A percentile compares a stretch with the other conserved stretches of the same genome.
Conservation (phyloP, 1,284 basidiomycete genomes). For the Marasmius tenuissimus region DNA sequence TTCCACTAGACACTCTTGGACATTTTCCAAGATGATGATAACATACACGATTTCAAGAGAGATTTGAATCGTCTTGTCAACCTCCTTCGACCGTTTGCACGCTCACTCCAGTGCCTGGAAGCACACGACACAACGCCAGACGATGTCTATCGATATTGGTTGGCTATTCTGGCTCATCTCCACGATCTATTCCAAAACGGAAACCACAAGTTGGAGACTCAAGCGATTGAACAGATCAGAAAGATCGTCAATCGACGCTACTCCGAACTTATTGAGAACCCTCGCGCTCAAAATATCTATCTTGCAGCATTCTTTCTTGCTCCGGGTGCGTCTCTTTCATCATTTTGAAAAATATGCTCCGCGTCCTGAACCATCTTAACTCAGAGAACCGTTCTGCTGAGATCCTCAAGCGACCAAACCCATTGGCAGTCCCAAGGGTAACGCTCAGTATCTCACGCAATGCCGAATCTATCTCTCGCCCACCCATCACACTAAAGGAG, state of each 20-base stretch:
- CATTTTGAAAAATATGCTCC: not conserved
- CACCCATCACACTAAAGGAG: not conserved
- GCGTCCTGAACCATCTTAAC: not conserved
- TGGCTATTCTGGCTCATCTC: conserved; percentile 20
- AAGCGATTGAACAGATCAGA: conserved; percentile 21
- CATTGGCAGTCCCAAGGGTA: conserved; percentile 6
- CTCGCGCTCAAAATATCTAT: conserved; percentile 20
- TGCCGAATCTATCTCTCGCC: not conserved
- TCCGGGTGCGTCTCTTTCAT: conserved; percentile 18
- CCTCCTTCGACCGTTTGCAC: conserved; percentile 20
- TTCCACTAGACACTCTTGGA: not conserved
- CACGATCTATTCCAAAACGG: conserved; percentile 16
- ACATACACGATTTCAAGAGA: not conserved
- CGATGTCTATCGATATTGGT: conserved; percentile 29
- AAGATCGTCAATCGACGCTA: conserved; percentile 22
- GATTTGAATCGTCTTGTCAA: not conserved
- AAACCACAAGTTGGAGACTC: conserved; percentile 12
- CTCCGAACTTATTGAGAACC: conserved; percentile 18
- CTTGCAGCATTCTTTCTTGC: conserved; percentile 23
- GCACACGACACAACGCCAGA: conserved; percentile 25
- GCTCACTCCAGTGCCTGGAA: conserved; percentile 28
- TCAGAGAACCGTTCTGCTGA: conserved; percentile 15
- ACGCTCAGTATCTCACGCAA: not conserved
- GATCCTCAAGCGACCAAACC: conserved; percentile 16
- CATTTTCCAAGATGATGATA: not conserved